Conservation (phyloP, 495 filamentous ascomycete species). For the Penicillium silybi region DNA sequence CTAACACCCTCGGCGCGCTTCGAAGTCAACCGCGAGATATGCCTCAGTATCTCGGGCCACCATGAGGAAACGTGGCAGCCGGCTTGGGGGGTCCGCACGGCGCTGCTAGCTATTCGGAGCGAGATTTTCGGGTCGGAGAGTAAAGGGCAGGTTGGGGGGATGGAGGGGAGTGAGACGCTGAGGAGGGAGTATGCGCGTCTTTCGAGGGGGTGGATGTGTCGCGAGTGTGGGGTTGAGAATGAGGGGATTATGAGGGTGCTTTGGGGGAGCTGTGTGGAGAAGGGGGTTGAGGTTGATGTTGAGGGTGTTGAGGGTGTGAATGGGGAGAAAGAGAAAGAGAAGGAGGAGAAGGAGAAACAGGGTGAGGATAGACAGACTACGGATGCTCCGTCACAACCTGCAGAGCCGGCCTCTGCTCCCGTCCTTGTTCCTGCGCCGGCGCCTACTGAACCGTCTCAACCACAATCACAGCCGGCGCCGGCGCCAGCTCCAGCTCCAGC, state of each 20-base stretch:
- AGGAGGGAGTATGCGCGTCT: constrained; percentile 61
- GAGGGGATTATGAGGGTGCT: constrained; percentile 66
- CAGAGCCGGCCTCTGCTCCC: neutral
- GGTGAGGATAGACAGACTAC: neutral
- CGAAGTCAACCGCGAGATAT: constrained; percentile 96
- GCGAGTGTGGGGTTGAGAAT: constrained; percentile 61
- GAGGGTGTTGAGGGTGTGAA: constrained; percentile 38
- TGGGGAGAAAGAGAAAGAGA: constrained; percentile 39
- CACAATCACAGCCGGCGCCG: neutral
- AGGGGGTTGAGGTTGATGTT: constrained; percentile 42
- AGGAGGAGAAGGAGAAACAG: constrained; percentile 36
- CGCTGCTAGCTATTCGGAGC: constrained; percentile 48
- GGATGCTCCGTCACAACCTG: neutral
- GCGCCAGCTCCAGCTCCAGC: neutral
- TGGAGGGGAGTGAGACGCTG: constrained; percentile 65
- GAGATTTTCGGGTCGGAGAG: constrained; percentile 51
- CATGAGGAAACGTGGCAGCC: constrained; percentile 99
- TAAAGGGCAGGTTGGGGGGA: constrained; percentile 76
- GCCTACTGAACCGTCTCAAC: neutral
- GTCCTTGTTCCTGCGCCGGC: neutral
- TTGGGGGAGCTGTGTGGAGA: constrained; percentile 53
- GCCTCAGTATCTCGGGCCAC: constrained; percentile 85
- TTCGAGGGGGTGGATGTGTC: constrained; percentile 60
- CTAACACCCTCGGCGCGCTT: constrained; percentile 88
- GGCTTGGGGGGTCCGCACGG: constrained; percentile 83